Conservation (phyloP, 2,329 filamentous ascomycete genomes). For the Claviceps sp. region DNA sequence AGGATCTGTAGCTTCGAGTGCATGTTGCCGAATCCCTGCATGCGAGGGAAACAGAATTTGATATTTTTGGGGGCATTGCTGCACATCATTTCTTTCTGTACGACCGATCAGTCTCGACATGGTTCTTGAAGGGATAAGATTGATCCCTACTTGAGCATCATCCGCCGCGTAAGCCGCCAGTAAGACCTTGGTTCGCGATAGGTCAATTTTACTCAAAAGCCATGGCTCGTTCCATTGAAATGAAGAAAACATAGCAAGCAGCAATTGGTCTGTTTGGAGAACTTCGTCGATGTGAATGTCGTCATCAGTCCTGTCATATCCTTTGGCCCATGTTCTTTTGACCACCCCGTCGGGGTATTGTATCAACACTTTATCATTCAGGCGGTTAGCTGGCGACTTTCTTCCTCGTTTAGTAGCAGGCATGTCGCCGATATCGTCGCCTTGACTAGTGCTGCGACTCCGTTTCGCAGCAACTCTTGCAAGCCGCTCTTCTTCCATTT, state of each 20-base stretch:
- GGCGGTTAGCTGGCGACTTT: conserved; percentile 7
- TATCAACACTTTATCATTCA: conserved; percentile 10
- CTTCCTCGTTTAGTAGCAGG: conserved; percentile 15
- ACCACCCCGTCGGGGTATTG: conserved; percentile 48
- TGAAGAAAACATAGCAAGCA: conserved; percentile 71
- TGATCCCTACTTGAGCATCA: conserved; percentile 34
- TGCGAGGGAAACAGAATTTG: conserved; percentile 68
- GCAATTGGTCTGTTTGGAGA: conserved; percentile 56
- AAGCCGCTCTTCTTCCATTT: conserved; percentile 77
- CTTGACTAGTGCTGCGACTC: conserved; percentile 13
- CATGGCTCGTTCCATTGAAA: conserved; percentile 79
- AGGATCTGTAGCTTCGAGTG: conserved; percentile 90
- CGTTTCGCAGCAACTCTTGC: conserved; percentile 50
- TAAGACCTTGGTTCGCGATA: conserved; percentile 44
- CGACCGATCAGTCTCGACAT: neutral
- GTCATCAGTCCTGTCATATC: conserved; percentile 45
- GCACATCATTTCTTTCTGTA: conserved; percentile 32
- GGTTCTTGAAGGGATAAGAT: neutral
- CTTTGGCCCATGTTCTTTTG: conserved; percentile 67
- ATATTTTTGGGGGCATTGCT: conserved; percentile 40
- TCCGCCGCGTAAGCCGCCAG: conserved; percentile 43
- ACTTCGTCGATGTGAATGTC: conserved; percentile 86
- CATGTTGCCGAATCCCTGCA: conserved; percentile 66
- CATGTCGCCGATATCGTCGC: conserved; percentile 16
- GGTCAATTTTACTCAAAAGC: conserved; percentile 59